Evolutionary conservation across 2,329 filamentous ascomycete genomes (phyloP).

Genomic region (Phyllosticta citriasiana): DNA sequence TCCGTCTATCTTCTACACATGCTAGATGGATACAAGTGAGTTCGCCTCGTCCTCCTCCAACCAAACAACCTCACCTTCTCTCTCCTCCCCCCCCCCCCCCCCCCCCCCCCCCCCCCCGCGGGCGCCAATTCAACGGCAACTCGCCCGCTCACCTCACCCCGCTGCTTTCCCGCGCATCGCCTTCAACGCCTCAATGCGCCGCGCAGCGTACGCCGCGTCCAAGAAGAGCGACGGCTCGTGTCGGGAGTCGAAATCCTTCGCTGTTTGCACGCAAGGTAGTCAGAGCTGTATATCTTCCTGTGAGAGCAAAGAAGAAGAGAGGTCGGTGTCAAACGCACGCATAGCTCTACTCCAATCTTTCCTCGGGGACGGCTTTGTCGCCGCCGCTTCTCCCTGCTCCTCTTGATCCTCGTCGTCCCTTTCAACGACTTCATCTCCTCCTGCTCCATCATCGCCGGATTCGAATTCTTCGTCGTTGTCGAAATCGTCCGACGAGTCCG

Average conservation of each 20-base stretch:
- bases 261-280: neutral
- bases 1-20: too few species aligned
- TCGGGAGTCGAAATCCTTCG: neutral
- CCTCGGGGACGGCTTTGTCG: neutral
- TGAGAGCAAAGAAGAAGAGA: neutral
- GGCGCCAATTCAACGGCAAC: neutral
- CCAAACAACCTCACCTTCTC: too few species aligned
- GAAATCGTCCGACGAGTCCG: too few species aligned
- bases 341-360: neutral
- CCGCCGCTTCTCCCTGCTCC: neutral
- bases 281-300: neutral
- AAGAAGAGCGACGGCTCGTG: slow-evolving; percentile 3
- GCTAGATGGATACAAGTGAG: too few species aligned
- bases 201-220: neutral
- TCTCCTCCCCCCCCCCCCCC: too few species aligned
- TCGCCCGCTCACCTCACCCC: neutral
- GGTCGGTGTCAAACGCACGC: neutral
- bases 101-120: too few species aligned
- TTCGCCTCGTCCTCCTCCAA: too few species aligned
- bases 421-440: neutral
- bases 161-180: neutral
- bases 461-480: neutral
- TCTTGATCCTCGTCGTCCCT: neutral
- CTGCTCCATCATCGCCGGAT: neutral
- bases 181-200: neutral